A percentile compares a stretch with the other conserved stretches of the same genome.
These are phyloP conservation scores for Chalciporus pseudorubinellus DNA, from an alignment of 768 basidiomycete genomes.

Conservation along the genomic window DNA sequence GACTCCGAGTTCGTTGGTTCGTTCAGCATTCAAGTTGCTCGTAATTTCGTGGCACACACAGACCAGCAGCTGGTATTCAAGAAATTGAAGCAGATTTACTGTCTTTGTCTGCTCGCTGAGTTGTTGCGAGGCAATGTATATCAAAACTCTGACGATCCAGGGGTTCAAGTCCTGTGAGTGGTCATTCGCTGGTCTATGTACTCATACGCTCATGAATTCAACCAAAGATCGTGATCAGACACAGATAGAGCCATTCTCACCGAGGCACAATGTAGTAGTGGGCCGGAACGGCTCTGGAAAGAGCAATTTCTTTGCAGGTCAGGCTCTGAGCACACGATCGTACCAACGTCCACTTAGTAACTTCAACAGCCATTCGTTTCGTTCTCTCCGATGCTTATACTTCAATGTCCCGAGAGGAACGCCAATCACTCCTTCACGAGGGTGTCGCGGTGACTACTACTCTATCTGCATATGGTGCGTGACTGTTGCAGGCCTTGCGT, in stretches of 20 bases:
- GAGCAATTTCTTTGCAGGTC: conserved; percentile 97
- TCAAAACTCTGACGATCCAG: conserved; percentile 87
- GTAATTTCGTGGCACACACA: neutral
- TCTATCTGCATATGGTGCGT: conserved; percentile 82
- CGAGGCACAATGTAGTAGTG: conserved; percentile 93
- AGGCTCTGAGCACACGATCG: conserved; percentile 20
- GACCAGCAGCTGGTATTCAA: neutral
- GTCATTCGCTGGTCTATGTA: neutral
- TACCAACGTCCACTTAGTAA: conserved; percentile 1
- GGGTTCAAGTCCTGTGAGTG: conserved; percentile 95
- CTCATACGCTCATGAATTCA: conserved; percentile 3
- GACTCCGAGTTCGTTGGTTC: conserved; percentile 1
- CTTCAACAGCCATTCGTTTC: conserved; percentile 80
- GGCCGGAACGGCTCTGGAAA: conserved; percentile 98
- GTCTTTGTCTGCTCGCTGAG: neutral
- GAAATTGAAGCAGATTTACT: neutral
- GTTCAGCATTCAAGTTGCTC: neutral
- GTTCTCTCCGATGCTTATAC: conserved; percentile 98
- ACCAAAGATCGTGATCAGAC: conserved; percentile 78
- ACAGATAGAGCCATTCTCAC: conserved; percentile 91
- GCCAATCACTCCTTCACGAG: conserved; percentile 91
- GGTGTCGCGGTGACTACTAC: conserved; percentile 87
- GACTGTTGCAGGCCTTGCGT: neutral
- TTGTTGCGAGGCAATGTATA: conserved; percentile 52
- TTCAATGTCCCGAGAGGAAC: conserved; percentile 90